These are phyloP conservation scores for Ocimum tenuiflorum DNA, from an alignment of 257 asterid genomes.

Conservation along the genomic window DNA sequence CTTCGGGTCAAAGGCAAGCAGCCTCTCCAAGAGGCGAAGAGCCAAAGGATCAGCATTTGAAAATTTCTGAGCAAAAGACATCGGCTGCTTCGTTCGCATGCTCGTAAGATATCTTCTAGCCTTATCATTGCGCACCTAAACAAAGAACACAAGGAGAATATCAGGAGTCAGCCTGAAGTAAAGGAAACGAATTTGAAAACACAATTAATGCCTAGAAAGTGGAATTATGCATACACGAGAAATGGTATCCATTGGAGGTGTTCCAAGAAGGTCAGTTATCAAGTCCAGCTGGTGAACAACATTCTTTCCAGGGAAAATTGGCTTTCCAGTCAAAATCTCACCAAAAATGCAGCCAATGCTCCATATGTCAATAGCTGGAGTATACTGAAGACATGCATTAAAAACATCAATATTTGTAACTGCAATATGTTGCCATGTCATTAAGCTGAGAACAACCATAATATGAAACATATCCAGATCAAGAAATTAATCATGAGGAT, in stretches of 20 bases:
- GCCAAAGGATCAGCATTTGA: slow-evolving; percentile 80
- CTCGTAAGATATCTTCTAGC: slow-evolving; percentile 74
- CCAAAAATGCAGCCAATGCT: slow-evolving; percentile 94
- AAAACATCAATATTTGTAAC: slow-evolving; percentile 1
- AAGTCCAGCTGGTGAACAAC: slow-evolving; percentile 87
- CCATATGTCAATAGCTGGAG: slow-evolving; percentile 94
- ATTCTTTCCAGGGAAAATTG: slow-evolving; percentile 82
- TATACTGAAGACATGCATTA: slow-evolving; percentile 47
- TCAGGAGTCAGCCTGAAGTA: background rate
- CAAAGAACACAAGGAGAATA: slow-evolving; percentile 8
- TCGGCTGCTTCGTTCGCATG: slow-evolving; percentile 75
- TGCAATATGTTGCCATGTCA: background rate
- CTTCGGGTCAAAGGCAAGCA: slow-evolving; percentile 84
- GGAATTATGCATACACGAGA: slow-evolving; percentile 45
- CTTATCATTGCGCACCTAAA: slow-evolving; percentile 81
- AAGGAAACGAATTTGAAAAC: background rate
- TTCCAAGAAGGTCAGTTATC: slow-evolving; percentile 87
- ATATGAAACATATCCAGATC: too few species aligned
- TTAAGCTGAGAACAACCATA: too few species aligned
- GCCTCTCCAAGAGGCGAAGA: slow-evolving; percentile 53
- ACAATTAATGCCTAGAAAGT: background rate
- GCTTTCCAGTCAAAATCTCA: slow-evolving; percentile 81
- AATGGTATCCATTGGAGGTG: slow-evolving; percentile 77
- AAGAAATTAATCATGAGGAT: too few species aligned
- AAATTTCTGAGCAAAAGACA: slow-evolving; percentile 61